Evolutionary conservation across 768 basidiomycete species (phyloP).

Genomic region (Lactifluus piperatus): DNA sequence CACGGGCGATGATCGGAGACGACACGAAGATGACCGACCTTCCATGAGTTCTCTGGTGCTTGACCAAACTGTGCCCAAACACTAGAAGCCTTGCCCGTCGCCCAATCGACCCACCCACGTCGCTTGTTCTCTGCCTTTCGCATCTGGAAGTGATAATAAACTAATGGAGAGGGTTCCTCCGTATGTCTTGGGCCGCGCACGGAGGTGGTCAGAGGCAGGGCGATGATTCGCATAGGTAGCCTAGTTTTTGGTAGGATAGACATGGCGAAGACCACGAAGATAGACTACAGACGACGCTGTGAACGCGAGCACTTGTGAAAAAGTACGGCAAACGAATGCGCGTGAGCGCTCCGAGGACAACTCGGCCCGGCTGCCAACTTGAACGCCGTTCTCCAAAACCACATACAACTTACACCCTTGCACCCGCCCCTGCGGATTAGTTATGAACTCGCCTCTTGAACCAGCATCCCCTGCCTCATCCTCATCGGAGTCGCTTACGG

Average conservation of each 20-base stretch:
- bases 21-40: conserved; percentile 45
- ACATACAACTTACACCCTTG: no score
- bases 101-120: conserved; percentile 40
- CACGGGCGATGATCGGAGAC: not conserved
- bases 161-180: conserved; percentile 22
- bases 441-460: conserved; percentile 22
- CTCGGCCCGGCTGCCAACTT: conserved; percentile 1
- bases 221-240: conserved; percentile 36
- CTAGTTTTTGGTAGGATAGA: conserved; percentile 15
- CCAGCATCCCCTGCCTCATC: conserved; percentile 22
- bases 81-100: conserved; percentile 41
- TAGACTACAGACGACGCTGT: not conserved
- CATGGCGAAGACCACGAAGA: not conserved
- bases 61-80: conserved; percentile 65
- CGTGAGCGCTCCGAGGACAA: not conserved
- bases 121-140: conserved; percentile 23
- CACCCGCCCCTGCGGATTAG: no score
- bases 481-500: conserved; percentile 21
- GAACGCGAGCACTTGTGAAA: not conserved
- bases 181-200: conserved; percentile 15
- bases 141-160: conserved; percentile 37
- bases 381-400: no score
- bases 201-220: conserved; percentile 34
- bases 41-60: conserved; percentile 58
- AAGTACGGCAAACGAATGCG: not conserved